Evolutionary conservation across 2,329 filamentous ascomycete genomes (phyloP), one percentile per base, ranked within the genome.

Genomic region (Colletotrichum liriopes): DNA sequence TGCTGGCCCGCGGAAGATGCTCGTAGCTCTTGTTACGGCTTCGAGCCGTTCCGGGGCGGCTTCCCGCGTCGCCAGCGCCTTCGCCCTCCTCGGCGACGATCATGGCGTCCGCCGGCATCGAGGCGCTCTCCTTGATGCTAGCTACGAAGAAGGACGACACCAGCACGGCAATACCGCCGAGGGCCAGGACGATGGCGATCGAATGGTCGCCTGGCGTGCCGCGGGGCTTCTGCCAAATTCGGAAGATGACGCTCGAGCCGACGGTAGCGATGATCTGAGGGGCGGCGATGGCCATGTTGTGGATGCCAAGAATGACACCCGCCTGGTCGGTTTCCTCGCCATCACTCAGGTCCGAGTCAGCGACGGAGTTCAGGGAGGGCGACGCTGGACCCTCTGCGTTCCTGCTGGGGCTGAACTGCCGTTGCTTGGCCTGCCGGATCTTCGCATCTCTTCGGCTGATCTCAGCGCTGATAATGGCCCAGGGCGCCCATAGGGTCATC

Each of bases 211-310:
- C 95, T 0, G 94, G 93, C 5, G 88, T 90, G 5, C 95, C 95
- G 74, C 96, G 89, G 0, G 94, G 94, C 82, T 97, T 98, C 84
- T 98, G 95, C 77, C 96, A 89, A 51, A 92, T 84, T 78, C 91
- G 92, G 85, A 98, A 98, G 74, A 98, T 93, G 72, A 93, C 85
- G 78, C 93, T 95, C 72, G 94, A 96, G 32, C 93, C 91, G 37
- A 98, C 84, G 7, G 95, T 98, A 14, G 96, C 95, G 66, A 98
- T 88, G 73, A 98, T 95, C 80, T 98, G 96, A 1, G 96, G 96
- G 6, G 94, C 92, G 0, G 95, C 94, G 76, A 98, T 93, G 20
- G 95, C 93, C 84, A 98, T 96, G 81, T 98, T 98, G 85, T 98
- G 96, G 66, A 98, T 95, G 11, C 96, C 96, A 2, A 98, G 88